A percentile compares a stretch with the other conserved stretches of the same genome.
Conservation (phyloP, 768 basidiomycete genomes). For the Suillus variegatus region DNA sequence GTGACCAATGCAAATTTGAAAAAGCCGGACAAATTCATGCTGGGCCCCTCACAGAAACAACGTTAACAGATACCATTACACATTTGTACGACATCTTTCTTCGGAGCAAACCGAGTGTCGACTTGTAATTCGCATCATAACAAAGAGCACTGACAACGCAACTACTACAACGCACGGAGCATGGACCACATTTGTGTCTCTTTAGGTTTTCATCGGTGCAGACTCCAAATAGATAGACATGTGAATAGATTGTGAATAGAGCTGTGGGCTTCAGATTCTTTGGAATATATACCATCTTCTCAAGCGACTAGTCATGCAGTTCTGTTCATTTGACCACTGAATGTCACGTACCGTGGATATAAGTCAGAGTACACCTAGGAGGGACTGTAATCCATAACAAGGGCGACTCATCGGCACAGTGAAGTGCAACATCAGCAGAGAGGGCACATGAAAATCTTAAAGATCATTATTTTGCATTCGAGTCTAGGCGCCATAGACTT, state of each 20-base stretch:
- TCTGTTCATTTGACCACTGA: not conserved
- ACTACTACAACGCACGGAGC: not conserved
- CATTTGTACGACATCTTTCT: not conserved
- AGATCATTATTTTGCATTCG: not conserved
- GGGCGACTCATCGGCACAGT: not conserved
- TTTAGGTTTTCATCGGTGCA: not conserved
- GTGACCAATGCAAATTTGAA: not conserved
- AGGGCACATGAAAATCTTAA: not conserved
- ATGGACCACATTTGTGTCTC: not conserved
- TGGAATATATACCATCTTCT: not conserved
- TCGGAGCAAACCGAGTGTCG: not conserved
- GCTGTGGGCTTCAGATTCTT: not conserved
- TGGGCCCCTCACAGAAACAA: too few species aligned
- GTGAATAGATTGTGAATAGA: not conserved
- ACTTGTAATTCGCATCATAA: not conserved
- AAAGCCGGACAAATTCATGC: not conserved
- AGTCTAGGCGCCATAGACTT: not conserved
- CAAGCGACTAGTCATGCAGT: not conserved
- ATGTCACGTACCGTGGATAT: not conserved
- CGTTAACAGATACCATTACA: too few species aligned
- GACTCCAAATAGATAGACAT: not conserved
- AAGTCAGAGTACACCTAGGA: conserved; percentile 28
- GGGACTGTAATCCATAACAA: not conserved
- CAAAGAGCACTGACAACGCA: not conserved
- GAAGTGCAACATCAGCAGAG: too few species aligned